Percentiles rank a stretch among this genome's conserved stretches.
Evolutionary conservation across 2,329 filamentous ascomycete genomes (phyloP).

Genomic region (Nigrospora osmanthi): DNA sequence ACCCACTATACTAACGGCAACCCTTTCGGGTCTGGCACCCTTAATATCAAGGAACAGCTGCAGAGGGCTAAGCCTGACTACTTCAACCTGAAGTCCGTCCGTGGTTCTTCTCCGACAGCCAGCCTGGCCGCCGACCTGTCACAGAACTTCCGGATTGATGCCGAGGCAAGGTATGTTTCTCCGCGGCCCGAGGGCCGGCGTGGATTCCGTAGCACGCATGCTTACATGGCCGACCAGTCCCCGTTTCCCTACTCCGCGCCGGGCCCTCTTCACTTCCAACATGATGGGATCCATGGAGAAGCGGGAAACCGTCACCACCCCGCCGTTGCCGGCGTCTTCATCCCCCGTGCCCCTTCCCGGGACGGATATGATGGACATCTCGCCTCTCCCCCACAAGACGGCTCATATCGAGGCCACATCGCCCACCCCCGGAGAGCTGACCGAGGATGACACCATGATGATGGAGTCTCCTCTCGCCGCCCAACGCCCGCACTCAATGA

Average conservation of each 20-base stretch:
- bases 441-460: slow-evolving; percentile 38
- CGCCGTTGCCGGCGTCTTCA: slow-evolving; percentile 69
- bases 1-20: slow-evolving; percentile 39
- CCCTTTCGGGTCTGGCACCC: slow-evolving; percentile 51
- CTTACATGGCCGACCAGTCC: slow-evolving; percentile 46
- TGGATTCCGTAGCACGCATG: neutral
- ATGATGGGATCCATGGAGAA: slow-evolving; percentile 51
- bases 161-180: slow-evolving; percentile 60
- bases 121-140: slow-evolving; percentile 91
- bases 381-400: slow-evolving; percentile 81
- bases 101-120: slow-evolving; percentile 82
- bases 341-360: slow-evolving; percentile 65
- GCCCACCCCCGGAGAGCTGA: slow-evolving; percentile 53
- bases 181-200: neutral
- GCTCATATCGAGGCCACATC: slow-evolving; percentile 62
- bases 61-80: slow-evolving; percentile 60
- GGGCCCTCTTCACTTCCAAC: slow-evolving; percentile 74
- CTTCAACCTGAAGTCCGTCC: slow-evolving; percentile 70
- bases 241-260: slow-evolving; percentile 72
- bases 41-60: slow-evolving; percentile 74
- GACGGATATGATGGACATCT: slow-evolving; percentile 85
- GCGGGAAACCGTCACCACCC: slow-evolving; percentile 70
- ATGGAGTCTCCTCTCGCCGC: slow-evolving; percentile 49
- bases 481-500: slow-evolving; percentile 29
- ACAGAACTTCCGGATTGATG: slow-evolving; percentile 94